Conservation (phyloP, 306 rosid species). For the Cicer cuneatum region DNA sequence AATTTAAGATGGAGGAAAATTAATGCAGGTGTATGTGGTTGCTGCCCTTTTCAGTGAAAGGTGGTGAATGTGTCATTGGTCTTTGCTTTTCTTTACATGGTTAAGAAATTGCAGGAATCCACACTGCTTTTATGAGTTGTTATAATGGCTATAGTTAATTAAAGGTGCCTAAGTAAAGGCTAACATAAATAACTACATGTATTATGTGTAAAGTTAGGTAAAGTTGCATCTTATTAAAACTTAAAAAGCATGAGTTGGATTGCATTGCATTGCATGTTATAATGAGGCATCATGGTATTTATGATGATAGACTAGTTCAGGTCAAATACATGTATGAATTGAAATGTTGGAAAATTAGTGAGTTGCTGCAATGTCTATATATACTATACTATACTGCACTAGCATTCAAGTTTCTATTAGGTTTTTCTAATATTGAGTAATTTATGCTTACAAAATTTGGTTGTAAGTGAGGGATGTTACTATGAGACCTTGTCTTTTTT, state of each 20-base stretch:
- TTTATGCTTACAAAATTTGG: too few relatives aligned
- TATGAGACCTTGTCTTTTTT: too few relatives aligned
- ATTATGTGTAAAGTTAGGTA: slow-evolving; percentile 62
- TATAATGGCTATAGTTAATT: slow-evolving; percentile 60
- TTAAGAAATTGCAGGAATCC: slow-evolving; percentile 66
- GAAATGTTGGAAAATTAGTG: slow-evolving; percentile 4
- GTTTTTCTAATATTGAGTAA: too few relatives aligned
- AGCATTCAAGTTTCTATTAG: too few relatives aligned
- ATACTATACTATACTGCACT: too few relatives aligned
- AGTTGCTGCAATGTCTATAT: background rate
- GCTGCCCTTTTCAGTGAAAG: slow-evolving; percentile 94
- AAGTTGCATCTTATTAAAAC: slow-evolving; percentile 50
- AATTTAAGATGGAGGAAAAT: slow-evolving; percentile 59
- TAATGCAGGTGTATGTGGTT: slow-evolving; percentile 48
- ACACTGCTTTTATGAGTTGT: slow-evolving; percentile 70
- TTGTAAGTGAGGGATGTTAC: too few relatives aligned
- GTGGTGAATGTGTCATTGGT: slow-evolving; percentile 45
- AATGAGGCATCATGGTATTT: slow-evolving; percentile 47
- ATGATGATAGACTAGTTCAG: slow-evolving; percentile 20
- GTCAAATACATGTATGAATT: slow-evolving; percentile 34
- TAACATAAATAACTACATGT: slow-evolving; percentile 52
- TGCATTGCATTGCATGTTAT: slow-evolving; percentile 50
- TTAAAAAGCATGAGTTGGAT: slow-evolving; percentile 42
- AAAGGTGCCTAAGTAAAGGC: slow-evolving; percentile 57
- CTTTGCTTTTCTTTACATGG: slow-evolving; percentile 43